Evolutionary conservation across 2,329 filamentous ascomycete species (phyloP).

Genomic region (Pyrenophora teres): DNA sequence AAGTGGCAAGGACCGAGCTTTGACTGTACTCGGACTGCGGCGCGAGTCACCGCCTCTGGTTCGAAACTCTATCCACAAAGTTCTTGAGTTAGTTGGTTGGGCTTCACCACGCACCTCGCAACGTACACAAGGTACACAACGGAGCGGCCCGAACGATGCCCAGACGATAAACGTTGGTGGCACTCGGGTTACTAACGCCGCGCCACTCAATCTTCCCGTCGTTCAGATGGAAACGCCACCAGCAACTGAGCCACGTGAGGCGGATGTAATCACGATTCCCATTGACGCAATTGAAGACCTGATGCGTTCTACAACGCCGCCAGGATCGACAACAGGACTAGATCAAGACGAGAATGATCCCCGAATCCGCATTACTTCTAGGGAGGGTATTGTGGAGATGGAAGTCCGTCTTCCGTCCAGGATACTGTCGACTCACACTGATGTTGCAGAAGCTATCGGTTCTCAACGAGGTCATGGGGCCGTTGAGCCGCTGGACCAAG

Average conservation of each 20-base stretch:
- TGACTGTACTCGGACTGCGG: conserved; percentile 29
- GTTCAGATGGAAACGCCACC: conserved; percentile 10
- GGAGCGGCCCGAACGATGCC: conserved; percentile 6
- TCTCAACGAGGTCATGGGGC: conserved; percentile 12
- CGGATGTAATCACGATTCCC: conserved; percentile 14
- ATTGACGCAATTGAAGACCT: conserved; percentile 15
- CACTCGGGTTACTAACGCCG: conserved; percentile 28
- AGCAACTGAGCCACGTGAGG: conserved; percentile 4
- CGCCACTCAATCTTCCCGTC: conserved; percentile 28
- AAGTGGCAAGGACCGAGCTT: conserved; percentile 25
- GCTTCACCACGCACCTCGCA: conserved; percentile 10
- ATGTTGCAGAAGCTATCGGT: conserved; percentile 22
- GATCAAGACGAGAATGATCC: conserved; percentile 41
- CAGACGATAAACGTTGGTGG: conserved; percentile 26
- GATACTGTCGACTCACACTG: conserved; percentile 36
- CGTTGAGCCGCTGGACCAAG: conserved; percentile 7
- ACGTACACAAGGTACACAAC: conserved; percentile 5
- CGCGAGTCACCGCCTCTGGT: conserved; percentile 29
- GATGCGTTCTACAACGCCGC: conserved; percentile 28
- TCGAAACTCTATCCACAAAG: conserved; percentile 26
- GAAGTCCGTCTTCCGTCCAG: conserved; percentile 45
- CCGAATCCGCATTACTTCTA: conserved; percentile 46
- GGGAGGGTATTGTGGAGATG: conserved; percentile 46
- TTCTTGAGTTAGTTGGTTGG: conserved; percentile 37
- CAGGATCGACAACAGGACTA: conserved; percentile 29